Percentiles rank a stretch among this genome's conserved stretches.
These are phyloP conservation scores for Exophiala bonariae DNA, from an alignment of 2,329 filamentous ascomycete species.

Conservation along the genomic window DNA sequence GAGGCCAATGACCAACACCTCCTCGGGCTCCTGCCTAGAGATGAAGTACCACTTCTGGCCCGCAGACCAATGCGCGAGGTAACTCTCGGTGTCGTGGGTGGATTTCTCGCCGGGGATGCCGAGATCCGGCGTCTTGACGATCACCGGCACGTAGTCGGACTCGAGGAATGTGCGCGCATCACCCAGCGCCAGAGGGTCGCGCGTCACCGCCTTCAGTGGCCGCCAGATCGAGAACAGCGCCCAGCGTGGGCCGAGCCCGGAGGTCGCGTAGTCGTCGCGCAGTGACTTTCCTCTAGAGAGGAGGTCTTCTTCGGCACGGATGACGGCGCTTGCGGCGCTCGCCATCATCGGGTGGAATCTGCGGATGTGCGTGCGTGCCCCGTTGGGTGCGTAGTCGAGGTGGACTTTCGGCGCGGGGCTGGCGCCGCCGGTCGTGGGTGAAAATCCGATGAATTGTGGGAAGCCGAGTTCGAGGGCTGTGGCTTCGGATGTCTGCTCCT, in stretches of 20 bases:
- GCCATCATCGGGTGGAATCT: slow-evolving; percentile 29
- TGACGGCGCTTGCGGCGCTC: slow-evolving; percentile 23
- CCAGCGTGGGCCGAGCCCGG: slow-evolving; percentile 22
- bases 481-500: slow-evolving; percentile 14
- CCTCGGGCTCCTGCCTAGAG: slow-evolving; percentile 21
- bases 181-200: slow-evolving; percentile 24
- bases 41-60: slow-evolving; percentile 26
- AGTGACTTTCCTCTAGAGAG: slow-evolving; percentile 32
- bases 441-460: slow-evolving; percentile 31
- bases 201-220: slow-evolving; percentile 22
- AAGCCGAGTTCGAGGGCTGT: slow-evolving; percentile 23
- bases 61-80: slow-evolving; percentile 20
- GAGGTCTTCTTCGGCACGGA: slow-evolving; percentile 31
- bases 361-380: slow-evolving; percentile 30
- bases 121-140: slow-evolving; percentile 21
- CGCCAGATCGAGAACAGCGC: slow-evolving; percentile 28
- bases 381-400: slow-evolving; percentile 31
- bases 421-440: slow-evolving; percentile 20
- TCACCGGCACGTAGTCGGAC: slow-evolving; percentile 20
- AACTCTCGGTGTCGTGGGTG: slow-evolving; percentile 20
- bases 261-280: slow-evolving; percentile 15
- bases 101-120: slow-evolving; percentile 12
- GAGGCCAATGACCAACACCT: slow-evolving; percentile 21
- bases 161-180: slow-evolving; percentile 24
- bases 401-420: slow-evolving; percentile 33